These are phyloP conservation scores for Begonia masoniana DNA, from an alignment of 306 rosid species.

Conservation along the genomic window DNA sequence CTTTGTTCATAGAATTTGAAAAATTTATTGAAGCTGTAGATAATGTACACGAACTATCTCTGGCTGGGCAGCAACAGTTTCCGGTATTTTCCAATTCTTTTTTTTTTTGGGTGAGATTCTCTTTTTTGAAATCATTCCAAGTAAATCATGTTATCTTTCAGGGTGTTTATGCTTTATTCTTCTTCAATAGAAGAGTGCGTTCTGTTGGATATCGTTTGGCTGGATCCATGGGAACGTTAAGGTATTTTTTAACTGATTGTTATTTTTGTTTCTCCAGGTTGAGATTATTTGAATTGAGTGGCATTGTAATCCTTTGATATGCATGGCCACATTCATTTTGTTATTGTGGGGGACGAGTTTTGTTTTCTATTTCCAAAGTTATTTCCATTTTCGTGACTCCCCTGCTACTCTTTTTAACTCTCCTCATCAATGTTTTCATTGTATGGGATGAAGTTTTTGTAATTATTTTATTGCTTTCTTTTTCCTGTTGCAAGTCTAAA, in stretches of 20 bases:
- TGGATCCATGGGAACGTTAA: slow-evolving; percentile 73
- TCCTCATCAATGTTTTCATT: too few species aligned
- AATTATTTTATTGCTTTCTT: too few species aligned
- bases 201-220: slow-evolving; percentile 93
- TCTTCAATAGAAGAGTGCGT: slow-evolving; percentile 86
- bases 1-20: slow-evolving; percentile 73
- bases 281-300: too few species aligned
- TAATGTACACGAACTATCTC: slow-evolving; percentile 72
- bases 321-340: too few species aligned
- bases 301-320: too few species aligned
- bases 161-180: slow-evolving; percentile 92
- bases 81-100: slow-evolving; percentile 44
- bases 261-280: too few species aligned
- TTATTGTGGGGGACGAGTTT: too few species aligned
- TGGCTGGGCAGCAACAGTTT: slow-evolving; percentile 83
- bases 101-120: slow-evolving; percentile 6
- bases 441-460: too few species aligned
- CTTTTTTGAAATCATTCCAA: slow-evolving; percentile 2
- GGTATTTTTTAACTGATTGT: slow-evolving; percentile 25
- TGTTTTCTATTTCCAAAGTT: too few species aligned
- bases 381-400: too few species aligned
- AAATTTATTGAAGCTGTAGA: slow-evolving; percentile 85
- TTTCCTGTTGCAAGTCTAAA: too few species aligned
- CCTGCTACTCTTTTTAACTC: too few species aligned
- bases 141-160: slow-evolving; percentile 18